These are phyloP conservation scores for Isoetes taiwanensis DNA, from an alignment of 75 land plant genomes.

Conservation along the genomic window DNA sequence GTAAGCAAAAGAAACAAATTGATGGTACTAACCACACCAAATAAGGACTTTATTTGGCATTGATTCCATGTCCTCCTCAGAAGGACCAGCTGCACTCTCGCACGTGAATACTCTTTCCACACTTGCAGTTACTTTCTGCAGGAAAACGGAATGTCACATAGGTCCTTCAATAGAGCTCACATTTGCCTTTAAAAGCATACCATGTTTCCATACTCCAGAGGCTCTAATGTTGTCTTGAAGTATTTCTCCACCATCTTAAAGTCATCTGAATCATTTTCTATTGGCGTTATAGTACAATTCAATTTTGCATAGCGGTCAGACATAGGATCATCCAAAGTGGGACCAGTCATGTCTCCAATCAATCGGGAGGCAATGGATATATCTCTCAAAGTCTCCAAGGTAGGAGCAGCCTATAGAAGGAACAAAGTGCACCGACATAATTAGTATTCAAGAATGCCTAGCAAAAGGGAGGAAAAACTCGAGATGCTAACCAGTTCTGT, in stretches of 20 bases:
- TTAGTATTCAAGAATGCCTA: background rate
- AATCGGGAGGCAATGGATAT: slow-evolving; percentile 42
- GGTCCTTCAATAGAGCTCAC: background rate
- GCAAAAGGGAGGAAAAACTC: background rate
- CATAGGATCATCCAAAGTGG: slow-evolving; percentile 62
- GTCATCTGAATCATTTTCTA: slow-evolving; percentile 46
- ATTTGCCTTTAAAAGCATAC: slow-evolving; percentile 21
- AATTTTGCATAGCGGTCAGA: slow-evolving; percentile 35
- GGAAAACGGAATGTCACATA: background rate
- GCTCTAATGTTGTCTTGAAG: slow-evolving; percentile 58
- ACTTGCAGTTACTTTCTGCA: slow-evolving; percentile 35
- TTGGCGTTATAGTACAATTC: slow-evolving; percentile 31
- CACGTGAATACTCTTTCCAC: slow-evolving; percentile 43
- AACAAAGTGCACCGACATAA: background rate
- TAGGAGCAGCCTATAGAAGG: slow-evolving; percentile 40
- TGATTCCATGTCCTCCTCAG: slow-evolving; percentile 37
- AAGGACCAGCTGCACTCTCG: slow-evolving; percentile 28
- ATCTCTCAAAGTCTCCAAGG: slow-evolving; percentile 41
- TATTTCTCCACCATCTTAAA: slow-evolving; percentile 64
- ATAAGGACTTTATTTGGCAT: slow-evolving; percentile 51
- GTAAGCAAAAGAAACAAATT: background rate
- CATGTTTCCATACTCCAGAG: slow-evolving; percentile 32
- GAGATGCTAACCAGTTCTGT: slow-evolving; percentile 35
- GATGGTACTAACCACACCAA: slow-evolving; percentile 57
- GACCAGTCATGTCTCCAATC: slow-evolving; percentile 52